These are phyloP conservation scores for Pseudognaphalium luteoalbum DNA, from an alignment of 129 eudicot genomes.

Conservation along the genomic window DNA sequence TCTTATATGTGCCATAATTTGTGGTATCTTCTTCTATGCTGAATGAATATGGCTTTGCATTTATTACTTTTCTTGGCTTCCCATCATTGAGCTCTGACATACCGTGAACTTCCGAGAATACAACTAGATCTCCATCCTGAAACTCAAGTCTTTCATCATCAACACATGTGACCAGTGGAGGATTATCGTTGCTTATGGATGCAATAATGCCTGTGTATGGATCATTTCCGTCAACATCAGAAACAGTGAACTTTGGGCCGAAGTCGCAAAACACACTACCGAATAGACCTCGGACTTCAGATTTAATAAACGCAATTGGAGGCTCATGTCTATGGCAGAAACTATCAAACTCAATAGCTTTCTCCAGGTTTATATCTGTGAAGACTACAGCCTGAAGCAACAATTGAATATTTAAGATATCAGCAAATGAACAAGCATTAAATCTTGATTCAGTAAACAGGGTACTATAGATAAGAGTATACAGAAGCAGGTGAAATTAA, in stretches of 20 bases:
- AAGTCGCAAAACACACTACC: conserved; percentile 85
- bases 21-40: conserved; percentile 82
- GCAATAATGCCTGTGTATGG: conserved; percentile 88
- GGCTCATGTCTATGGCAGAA: conserved; percentile 86
- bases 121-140: conserved; percentile 87
- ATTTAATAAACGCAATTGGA: conserved; percentile 79
- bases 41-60: conserved; percentile 78
- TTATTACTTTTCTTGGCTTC: conserved; percentile 66
- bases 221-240: conserved; percentile 85
- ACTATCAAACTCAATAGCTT: conserved; percentile 74
- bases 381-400: conserved; percentile 76
- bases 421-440: not conserved
- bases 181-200: conserved; percentile 73
- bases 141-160: conserved; percentile 90
- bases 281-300: conserved; percentile 86
- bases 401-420: conserved; percentile 1
- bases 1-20: conserved; percentile 47
- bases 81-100: conserved; percentile 87
- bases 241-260: conserved; percentile 76
- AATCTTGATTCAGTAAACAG: not conserved
- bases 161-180: conserved; percentile 74
- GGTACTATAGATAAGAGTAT: not conserved
- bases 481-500: not conserved
- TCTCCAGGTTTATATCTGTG: conserved; percentile 65
- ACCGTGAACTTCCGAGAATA: conserved; percentile 81